Evolutionary conservation across 805 yeast genomes (phyloP), one percentile per base, ranked within the genome.

Genomic region (Nematodospora valgi): DNA sequence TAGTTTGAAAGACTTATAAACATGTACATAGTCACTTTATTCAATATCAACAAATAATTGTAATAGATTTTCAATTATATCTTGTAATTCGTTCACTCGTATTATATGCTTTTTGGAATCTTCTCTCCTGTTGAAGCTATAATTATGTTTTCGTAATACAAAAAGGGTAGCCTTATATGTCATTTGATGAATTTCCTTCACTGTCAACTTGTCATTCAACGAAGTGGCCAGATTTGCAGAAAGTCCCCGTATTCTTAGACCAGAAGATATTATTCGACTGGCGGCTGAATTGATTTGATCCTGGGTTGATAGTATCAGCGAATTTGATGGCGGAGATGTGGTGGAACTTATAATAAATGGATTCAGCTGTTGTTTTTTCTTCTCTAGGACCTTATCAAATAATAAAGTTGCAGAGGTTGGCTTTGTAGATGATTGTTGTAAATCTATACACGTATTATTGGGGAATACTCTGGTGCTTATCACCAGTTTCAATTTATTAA

Each of bases 181-280:
- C 69, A 64, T 64, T 29, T 59, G 65, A 45, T 63, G 64, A 6
- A 64, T 55, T 38, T 67, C 72, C 32, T 62, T 60, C 13, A 64
- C 54, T 22, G 62, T 56, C 12, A 65, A 37, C 33, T 54, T 59
- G 25, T 65, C 68, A 38, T 62, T 63, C 6, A 43, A 32, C 9
- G 55, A 41, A 13, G 46, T 38, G 30, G 33, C 40, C 18, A 43
- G 38, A 34, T 47, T 41, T 4, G 53, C 46, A 11, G 61, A 50
- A 22, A 66, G 46, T 5, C 72, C 72, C 26, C 73, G 52, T 10
- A 68, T 54, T 35, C 73, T 51, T 14, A 68, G 48, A 6, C 72
- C 73, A 12, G 70, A 62, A n/a, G 59, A 48, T 11, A 65, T 55
- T 7, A 64, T 44, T 39, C 62, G 59, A 35, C 49, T 56, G 17